A percentile compares a stretch with the other conserved stretches of the same genome.
These are phyloP conservation scores for Boletus barrowsii DNA, from an alignment of 768 basidiomycete species.

Conservation along the genomic window DNA sequence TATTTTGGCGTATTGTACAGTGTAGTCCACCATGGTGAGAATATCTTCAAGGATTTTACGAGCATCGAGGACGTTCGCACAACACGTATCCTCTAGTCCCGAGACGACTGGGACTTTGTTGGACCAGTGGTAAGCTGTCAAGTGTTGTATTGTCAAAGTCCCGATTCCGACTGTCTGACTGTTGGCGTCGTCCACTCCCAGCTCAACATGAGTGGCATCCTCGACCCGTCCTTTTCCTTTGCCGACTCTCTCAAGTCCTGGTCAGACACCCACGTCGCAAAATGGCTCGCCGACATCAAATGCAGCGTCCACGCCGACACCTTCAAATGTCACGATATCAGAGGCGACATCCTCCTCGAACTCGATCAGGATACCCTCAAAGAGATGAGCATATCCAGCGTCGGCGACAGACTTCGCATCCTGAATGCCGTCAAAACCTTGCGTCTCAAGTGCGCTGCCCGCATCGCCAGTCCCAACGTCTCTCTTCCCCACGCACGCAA, in stretches of 20 bases:
- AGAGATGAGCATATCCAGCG: conserved; percentile 86
- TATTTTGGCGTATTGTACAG: too few species aligned
- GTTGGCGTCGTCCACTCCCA: too few species aligned
- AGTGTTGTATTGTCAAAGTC: too few species aligned
- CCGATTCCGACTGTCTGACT: too few species aligned
- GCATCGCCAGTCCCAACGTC: not conserved
- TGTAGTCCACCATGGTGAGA: too few species aligned
- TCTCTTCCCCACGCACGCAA: not conserved
- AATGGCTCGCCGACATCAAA: conserved; percentile 78
- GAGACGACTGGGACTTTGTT: too few species aligned
- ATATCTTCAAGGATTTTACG: too few species aligned
- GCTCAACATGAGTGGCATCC: conserved; percentile 4
- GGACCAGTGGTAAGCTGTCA: too few species aligned
- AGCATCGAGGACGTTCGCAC: too few species aligned
- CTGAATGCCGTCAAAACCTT: conserved; percentile 80
- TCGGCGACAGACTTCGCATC: conserved; percentile 90
- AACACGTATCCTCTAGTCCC: too few species aligned
- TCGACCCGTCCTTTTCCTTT: conserved; percentile 64
- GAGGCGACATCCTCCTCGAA: conserved; percentile 89
- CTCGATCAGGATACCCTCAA: conserved; percentile 82
- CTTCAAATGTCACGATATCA: conserved; percentile 86
- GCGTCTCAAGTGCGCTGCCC: conserved; percentile 51
- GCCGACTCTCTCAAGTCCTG: conserved; percentile 66
- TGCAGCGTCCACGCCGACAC: conserved; percentile 63
- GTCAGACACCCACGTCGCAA: conserved; percentile 66